phyloP scores from a whole-genome alignment of 495 filamentous ascomycete species.

The Penicillium nucicola region DNA sequence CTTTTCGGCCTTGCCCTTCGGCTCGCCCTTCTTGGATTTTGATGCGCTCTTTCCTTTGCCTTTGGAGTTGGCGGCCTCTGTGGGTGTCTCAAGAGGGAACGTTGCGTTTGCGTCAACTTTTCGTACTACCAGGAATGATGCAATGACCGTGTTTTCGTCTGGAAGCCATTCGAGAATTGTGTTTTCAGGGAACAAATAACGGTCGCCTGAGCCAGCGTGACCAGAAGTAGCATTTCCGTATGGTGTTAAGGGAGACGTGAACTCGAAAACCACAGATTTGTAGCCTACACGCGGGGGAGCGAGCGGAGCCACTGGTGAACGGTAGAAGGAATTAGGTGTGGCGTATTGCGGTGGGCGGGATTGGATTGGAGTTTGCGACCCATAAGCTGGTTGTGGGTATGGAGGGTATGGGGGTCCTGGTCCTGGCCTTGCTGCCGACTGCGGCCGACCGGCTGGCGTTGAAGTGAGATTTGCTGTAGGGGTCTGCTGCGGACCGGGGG shows the following conservation, averaged over 20 bases:
- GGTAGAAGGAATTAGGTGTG: constrained; percentile 36
- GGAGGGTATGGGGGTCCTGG: constrained; percentile 28
- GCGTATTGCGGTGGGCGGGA: constrained; percentile 37
- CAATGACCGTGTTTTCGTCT: constrained; percentile 44
- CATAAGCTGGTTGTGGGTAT: constrained; percentile 33
- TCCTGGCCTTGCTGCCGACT: constrained; percentile 24
- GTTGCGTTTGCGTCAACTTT: constrained; percentile 46
- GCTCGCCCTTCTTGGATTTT: constrained; percentile 38
- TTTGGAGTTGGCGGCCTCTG: constrained; percentile 25
- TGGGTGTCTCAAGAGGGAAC: constrained; percentile 34
- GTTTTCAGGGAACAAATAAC: constrained; percentile 85
- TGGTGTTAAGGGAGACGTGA: constrained; percentile 52
- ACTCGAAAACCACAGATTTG: constrained; percentile 79
- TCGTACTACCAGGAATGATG: constrained; percentile 49
- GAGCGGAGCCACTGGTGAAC: constrained; percentile 25
- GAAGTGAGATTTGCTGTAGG: constrained; percentile 20
- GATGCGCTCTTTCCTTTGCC: constrained; percentile 31
- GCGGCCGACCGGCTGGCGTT: constrained; percentile 15
- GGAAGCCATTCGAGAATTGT: constrained; percentile 73
- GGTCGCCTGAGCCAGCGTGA: constrained; percentile 71
- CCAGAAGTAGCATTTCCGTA: constrained; percentile 52
- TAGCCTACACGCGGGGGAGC: constrained; percentile 52
- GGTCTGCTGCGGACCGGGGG: constrained; percentile 16
- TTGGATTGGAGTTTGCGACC: constrained; percentile 34
- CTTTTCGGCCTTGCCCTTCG: constrained; percentile 28